Percentiles rank a stretch among this genome's conserved stretches.
Conservation (phyloP, 768 basidiomycete species). For the Lactarius trivialis region DNA sequence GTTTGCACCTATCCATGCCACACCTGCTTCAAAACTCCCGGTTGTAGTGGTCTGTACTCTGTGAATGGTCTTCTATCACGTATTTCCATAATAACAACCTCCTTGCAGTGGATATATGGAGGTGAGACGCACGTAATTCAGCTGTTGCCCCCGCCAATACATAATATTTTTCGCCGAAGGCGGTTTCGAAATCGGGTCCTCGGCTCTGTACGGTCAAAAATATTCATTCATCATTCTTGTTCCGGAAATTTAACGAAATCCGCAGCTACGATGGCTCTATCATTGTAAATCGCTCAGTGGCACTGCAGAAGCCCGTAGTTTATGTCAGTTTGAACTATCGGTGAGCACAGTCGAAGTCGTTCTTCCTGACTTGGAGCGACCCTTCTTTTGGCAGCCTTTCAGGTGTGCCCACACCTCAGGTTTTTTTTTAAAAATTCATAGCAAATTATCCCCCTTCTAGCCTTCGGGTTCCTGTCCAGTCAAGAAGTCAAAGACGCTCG, state of each 20-base stretch:
- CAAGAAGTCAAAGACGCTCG: slow-evolving; percentile 47
- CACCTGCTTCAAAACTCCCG: slow-evolving; percentile 16
- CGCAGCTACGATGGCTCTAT: not conserved
- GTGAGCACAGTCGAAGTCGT: not conserved
- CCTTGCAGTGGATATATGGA: slow-evolving; percentile 25
- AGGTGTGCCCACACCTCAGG: not conserved
- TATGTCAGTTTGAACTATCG: slow-evolving; percentile 28
- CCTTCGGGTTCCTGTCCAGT: slow-evolving; percentile 46
- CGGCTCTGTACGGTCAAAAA: not conserved
- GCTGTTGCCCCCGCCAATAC: not conserved
- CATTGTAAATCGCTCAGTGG: slow-evolving; percentile 24
- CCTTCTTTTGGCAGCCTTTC: not conserved
- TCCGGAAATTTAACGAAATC: not conserved
- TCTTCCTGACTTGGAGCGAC: not conserved
- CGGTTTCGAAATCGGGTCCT: not conserved
- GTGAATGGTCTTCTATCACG: not conserved
- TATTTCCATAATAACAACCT: not conserved
- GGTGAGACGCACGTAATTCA: slow-evolving; percentile 7
- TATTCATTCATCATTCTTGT: no score
- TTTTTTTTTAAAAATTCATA: no score
- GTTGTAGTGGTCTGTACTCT: slow-evolving; percentile 24
- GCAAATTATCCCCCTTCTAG: slow-evolving; percentile 22
- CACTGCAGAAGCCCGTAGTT: slow-evolving; percentile 22
- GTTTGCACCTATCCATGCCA: slow-evolving; percentile 13
- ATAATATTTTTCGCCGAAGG: not conserved